phyloP scores from a whole-genome alignment of 2,329 filamentous ascomycete species.

The Trichothecium sympodiale region DNA sequence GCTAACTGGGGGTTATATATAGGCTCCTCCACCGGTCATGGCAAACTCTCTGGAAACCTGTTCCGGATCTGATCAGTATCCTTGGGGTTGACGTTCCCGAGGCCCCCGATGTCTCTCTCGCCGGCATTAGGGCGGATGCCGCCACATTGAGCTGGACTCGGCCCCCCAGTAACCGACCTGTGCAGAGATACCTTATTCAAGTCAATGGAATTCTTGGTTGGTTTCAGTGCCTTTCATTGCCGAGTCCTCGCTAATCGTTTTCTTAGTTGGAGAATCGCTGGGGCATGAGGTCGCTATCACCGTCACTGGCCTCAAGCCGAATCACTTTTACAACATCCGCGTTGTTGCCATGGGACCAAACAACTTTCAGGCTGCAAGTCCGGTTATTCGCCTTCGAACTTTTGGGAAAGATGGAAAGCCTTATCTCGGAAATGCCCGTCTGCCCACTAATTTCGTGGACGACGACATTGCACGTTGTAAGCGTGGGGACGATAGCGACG shows the following conservation, averaged over 20 bases:
- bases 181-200: conserved; percentile 82
- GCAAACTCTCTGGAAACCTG: conserved; percentile 81
- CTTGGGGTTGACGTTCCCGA: conserved; percentile 91
- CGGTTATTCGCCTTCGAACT: conserved; percentile 74
- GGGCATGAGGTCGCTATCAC: conserved; percentile 53
- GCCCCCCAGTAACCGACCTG: conserved; percentile 51
- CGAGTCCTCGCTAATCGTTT: neutral
- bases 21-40: conserved; percentile 81
- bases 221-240: conserved; percentile 14
- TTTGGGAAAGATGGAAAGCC: conserved; percentile 53
- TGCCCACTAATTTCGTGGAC: conserved; percentile 44
- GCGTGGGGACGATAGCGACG: conserved; percentile 33
- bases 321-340: conserved; percentile 85
- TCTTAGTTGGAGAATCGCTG: conserved; percentile 67
- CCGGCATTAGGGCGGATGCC: conserved; percentile 77
- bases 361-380: conserved; percentile 85
- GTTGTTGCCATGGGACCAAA: conserved; percentile 85
- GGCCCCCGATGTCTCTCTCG: conserved; percentile 78
- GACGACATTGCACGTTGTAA: conserved; percentile 34
- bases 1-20: neutral
- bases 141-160: conserved; percentile 87
- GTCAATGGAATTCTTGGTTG: conserved; percentile 86
- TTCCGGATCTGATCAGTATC: conserved; percentile 80
- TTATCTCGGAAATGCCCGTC: conserved; percentile 42
- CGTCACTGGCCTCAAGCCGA: conserved; percentile 76